These are phyloP conservation scores for Ogataea pilisensis DNA, from an alignment of 805 yeast species.

Conservation along the genomic window DNA sequence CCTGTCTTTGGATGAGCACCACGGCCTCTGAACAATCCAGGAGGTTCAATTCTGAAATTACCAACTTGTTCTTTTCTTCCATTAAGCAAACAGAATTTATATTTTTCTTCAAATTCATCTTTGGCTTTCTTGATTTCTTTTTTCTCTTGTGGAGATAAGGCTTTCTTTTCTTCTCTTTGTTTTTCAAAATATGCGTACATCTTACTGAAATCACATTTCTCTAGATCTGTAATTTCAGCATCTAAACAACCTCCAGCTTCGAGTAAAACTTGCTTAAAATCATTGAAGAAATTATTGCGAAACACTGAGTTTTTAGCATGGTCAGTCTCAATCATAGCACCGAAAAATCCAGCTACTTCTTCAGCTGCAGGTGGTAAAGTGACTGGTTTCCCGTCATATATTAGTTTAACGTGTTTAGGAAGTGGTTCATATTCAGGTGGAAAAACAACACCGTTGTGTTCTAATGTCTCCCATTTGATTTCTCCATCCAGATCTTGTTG, in stretches of 20 bases:
- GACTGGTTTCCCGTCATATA: conserved; percentile 75
- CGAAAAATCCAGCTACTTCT: conserved; percentile 95
- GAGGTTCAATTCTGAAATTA: conserved; percentile 92
- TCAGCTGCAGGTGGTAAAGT: conserved; percentile 77
- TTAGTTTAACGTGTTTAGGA: conserved; percentile 70
- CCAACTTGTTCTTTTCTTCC: conserved; percentile 92
- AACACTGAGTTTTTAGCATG: conserved; percentile 86
- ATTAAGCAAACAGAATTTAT: conserved; percentile 72
- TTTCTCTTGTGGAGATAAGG: conserved; percentile 68
- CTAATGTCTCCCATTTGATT: conserved; percentile 80
- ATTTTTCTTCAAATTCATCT: conserved; percentile 75
- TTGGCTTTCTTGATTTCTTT: conserved; percentile 66
- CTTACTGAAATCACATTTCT: conserved; percentile 70
- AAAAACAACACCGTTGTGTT: conserved; percentile 86
- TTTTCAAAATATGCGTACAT: conserved; percentile 71
- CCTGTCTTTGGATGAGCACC: conserved; percentile 98
- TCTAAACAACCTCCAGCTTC: conserved; percentile 62
- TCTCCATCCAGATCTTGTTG: conserved; percentile 67
- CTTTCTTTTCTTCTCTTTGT: conserved; percentile 68
- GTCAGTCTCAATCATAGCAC: conserved; percentile 81
- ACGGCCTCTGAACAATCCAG: conserved; percentile 92
- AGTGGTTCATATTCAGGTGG: conserved; percentile 90
- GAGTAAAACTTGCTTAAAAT: conserved; percentile 63
- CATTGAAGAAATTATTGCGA: conserved; percentile 81
- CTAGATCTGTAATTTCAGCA: conserved; percentile 51